Evolutionary conservation across 2,329 filamentous ascomycete genomes (phyloP).

Genomic region (Fusarium sulawesiense): DNA sequence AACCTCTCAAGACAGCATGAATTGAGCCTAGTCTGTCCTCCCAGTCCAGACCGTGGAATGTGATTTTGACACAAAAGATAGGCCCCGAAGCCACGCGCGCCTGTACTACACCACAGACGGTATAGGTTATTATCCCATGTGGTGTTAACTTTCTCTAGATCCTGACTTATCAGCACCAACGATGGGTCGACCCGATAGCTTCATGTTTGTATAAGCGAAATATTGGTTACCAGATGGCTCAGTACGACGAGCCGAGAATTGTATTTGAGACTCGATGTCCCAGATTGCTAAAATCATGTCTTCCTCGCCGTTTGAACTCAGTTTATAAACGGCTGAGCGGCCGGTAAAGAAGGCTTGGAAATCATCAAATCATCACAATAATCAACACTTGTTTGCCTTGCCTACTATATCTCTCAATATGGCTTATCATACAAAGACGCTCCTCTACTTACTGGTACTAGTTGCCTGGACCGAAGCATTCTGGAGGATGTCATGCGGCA

Average conservation of each 20-base stretch:
- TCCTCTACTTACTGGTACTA: conserved; percentile 26
- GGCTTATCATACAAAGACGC: conserved; percentile 11
- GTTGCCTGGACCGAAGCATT: conserved; percentile 28
- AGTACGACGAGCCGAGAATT: background rate
- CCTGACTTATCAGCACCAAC: conserved; percentile 5
- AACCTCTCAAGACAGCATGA: conserved; percentile 19
- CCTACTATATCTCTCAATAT: conserved; percentile 12
- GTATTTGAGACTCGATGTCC: conserved; percentile 35
- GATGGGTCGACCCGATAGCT: conserved; percentile 9
- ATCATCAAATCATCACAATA: background rate
- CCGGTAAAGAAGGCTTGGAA: conserved; percentile 19
- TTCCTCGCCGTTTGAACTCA: conserved; percentile 1
- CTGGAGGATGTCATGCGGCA: conserved; percentile 42
- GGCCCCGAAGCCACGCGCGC: conserved; percentile 4
- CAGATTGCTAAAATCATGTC: background rate
- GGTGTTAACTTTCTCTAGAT: conserved; percentile 12
- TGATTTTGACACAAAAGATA: conserved; percentile 12
- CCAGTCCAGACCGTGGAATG: conserved; percentile 23
- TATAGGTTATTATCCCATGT: conserved; percentile 13
- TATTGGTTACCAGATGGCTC: conserved; percentile 5
- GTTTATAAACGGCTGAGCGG: background rate
- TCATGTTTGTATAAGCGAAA: background rate
- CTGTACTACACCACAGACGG: conserved; percentile 8
- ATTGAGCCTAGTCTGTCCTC: conserved; percentile 22
- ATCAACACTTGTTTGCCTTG: background rate